Evolutionary conservation across 1,139 yeast genomes (phyloP), one percentile per base, ranked within the genome.

Genomic region (Suhomyces yuchorum): DNA sequence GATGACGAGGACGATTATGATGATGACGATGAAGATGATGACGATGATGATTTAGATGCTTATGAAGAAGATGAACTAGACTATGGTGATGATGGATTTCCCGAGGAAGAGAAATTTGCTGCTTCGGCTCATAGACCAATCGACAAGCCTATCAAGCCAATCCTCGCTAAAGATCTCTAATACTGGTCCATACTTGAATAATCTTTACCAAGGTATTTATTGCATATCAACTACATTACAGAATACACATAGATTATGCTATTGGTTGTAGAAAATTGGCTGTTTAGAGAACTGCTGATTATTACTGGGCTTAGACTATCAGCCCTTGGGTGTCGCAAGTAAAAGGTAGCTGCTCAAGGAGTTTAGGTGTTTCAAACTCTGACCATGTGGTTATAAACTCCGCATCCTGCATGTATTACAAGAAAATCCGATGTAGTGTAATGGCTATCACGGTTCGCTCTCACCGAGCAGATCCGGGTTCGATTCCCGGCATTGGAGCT

Each of bases 391-490:
- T n/a, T n/a, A n/a, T n/a, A n/a, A n/a, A n/a, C n/a, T n/a, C n/a
- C n/a, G n/a, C n/a, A n/a, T n/a, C n/a, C n/a, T n/a, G n/a, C n/a
- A n/a, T n/a, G n/a, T n/a, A 28, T 33, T 30, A 20, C 40, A 46
- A 39, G 20, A 39, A 40, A 15, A 42, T 81, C 86, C 86, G 86
- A 81, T 82, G 77, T 82, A 78, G 87, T 82, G 86, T 82, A 82
- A 81, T 84, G 87, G 87, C 82, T 82, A 82, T 82, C 87, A 82
- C 86, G 84, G 85, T 81, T 78, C 86, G 84, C 85, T 82, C 80
- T 82, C 86, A 81, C 86, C 84, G 86, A 78, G 85, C 85, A 81
- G 76, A 79, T 84, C 87, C 82, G 87, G 86, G 87, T 82, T 82
- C 87, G 85, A 82, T 83, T 81, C 87, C 87, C 87, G 82, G 87